These are phyloP conservation scores for Hyaloscypha variabilis DNA, from an alignment of 495 filamentous ascomycete genomes.

Conservation along the genomic window DNA sequence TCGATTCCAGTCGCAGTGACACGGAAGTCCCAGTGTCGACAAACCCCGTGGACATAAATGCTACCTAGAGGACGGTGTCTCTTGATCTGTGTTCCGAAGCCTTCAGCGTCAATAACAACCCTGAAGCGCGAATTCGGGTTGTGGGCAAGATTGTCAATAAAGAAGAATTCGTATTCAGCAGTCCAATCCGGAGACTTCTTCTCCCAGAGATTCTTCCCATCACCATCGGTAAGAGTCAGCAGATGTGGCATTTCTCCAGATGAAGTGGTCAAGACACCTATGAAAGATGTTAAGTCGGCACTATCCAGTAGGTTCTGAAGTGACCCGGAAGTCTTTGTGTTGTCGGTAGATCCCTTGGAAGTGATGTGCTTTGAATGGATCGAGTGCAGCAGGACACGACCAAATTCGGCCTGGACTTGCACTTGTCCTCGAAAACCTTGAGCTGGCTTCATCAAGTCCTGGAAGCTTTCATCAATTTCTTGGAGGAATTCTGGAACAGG, in stretches of 20 bases:
- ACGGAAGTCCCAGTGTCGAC: constrained; percentile 46
- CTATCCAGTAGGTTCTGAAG: constrained; percentile 28
- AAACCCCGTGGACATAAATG: constrained; percentile 44
- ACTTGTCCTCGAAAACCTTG: constrained; percentile 39
- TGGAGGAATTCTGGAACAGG: constrained; percentile 21
- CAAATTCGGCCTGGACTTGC: constrained; percentile 43
- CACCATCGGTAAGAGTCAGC: constrained; percentile 29
- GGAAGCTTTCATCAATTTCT: constrained; percentile 18
- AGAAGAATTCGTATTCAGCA: constrained; percentile 53
- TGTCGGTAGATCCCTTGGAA: constrained; percentile 12
- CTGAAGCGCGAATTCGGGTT: constrained; percentile 37
- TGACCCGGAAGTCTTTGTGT: background rate
- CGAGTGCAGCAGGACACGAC: constrained; percentile 39
- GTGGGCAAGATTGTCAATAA: constrained; percentile 15
- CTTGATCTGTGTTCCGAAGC: constrained; percentile 34
- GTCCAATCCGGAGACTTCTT: constrained; percentile 5
- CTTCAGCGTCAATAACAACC: constrained; percentile 49
- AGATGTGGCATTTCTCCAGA: constrained; percentile 41
- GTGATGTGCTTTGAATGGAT: constrained; percentile 26
- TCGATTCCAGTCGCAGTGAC: constrained; percentile 33
- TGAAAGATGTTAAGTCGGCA: constrained; percentile 37
- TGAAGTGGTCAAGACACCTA: constrained; percentile 41
- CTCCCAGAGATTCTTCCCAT: constrained; percentile 24
- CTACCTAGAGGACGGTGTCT: constrained; percentile 19
- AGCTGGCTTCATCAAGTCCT: constrained; percentile 29